phyloP scores from a whole-genome alignment of 257 asterid species.

The Catharanthus roseus region DNA sequence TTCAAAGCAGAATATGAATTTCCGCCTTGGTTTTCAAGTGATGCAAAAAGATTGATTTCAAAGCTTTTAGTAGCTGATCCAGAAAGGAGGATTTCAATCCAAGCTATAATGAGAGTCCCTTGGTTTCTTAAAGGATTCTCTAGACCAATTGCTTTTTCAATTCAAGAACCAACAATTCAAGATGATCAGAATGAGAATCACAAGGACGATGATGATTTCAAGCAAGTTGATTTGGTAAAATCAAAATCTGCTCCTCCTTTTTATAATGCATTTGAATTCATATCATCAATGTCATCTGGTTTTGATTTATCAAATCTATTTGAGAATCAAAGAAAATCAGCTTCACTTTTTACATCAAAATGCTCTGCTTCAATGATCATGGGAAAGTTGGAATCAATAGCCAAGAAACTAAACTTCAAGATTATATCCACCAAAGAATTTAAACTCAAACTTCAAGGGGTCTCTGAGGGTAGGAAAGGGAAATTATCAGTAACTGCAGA shows the following conservation, averaged over 20 bases:
- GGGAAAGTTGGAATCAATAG: slow-evolving; percentile 31
- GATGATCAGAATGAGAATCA: neutral
- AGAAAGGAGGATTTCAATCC: slow-evolving; percentile 11
- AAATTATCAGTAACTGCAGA: slow-evolving; percentile 40
- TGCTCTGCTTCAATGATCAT: slow-evolving; percentile 32
- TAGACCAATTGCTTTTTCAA: slow-evolving; percentile 7
- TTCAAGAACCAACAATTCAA: neutral
- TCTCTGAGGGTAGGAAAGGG: slow-evolving; percentile 46
- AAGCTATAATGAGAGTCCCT: slow-evolving; percentile 5
- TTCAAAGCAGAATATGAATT: slow-evolving; percentile 41
- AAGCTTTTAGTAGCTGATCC: slow-evolving; percentile 25
- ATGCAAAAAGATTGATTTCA: slow-evolving; percentile 61
- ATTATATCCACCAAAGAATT: slow-evolving; percentile 34
- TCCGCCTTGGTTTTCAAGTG: slow-evolving; percentile 38
- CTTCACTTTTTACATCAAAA: slow-evolving; percentile 13
- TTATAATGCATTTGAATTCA: slow-evolving; percentile 39
- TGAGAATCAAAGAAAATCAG: neutral
- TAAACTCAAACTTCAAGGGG: slow-evolving; percentile 36
- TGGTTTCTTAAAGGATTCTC: slow-evolving; percentile 19
- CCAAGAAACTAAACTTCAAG: slow-evolving; percentile 39
- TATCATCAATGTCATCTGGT: slow-evolving; percentile 35
- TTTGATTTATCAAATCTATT: slow-evolving; percentile 32
- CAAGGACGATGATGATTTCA: slow-evolving; percentile 1
- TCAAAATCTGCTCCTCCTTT: slow-evolving; percentile 17
- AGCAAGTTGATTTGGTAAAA: neutral